These are phyloP conservation scores for Trichoderma sp. DNA, from an alignment of 2,329 filamentous ascomycete genomes.

Conservation along the genomic window DNA sequence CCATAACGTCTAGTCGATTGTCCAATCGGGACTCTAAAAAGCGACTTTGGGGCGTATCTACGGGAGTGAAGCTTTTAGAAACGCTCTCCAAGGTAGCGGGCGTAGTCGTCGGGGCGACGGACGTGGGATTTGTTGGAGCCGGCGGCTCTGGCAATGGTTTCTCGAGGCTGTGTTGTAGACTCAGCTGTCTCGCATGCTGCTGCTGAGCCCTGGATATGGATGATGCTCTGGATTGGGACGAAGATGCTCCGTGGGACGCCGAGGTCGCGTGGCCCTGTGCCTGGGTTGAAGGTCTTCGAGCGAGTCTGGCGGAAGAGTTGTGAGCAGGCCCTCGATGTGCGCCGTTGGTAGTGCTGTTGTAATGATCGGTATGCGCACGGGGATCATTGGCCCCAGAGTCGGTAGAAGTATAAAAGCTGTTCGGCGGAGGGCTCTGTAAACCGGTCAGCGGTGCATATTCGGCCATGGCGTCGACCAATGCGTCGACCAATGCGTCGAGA, in stretches of 20 bases:
- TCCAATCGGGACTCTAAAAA: slow-evolving; percentile 39
- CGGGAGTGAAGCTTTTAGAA: slow-evolving; percentile 35
- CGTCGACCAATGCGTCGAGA: slow-evolving; percentile 21
- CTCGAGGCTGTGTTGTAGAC: slow-evolving; percentile 57
- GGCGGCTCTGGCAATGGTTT: slow-evolving; percentile 59
- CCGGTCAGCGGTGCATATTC: slow-evolving; percentile 37
- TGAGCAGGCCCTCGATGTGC: slow-evolving; percentile 56
- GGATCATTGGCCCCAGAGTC: slow-evolving; percentile 49
- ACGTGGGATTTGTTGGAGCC: slow-evolving; percentile 29
- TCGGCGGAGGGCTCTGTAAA: slow-evolving; percentile 35
- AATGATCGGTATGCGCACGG: slow-evolving; percentile 34
- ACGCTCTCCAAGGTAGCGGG: slow-evolving; percentile 32
- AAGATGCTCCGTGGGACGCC: not conserved
- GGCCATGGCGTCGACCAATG: slow-evolving; percentile 31
- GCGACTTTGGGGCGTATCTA: slow-evolving; percentile 19
- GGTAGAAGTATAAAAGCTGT: slow-evolving; percentile 44
- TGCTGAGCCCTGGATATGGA: slow-evolving; percentile 32
- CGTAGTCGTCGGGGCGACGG: slow-evolving; percentile 40
- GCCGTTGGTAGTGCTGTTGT: slow-evolving; percentile 49
- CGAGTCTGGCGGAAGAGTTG: slow-evolving; percentile 46
- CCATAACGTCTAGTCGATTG: slow-evolving; percentile 52
- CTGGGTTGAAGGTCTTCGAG: slow-evolving; percentile 45
- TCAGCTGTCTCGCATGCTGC: slow-evolving; percentile 59
- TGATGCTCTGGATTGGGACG: slow-evolving; percentile 24
- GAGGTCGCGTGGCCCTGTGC: slow-evolving; percentile 21